phyloP scores from a whole-genome alignment of 2,329 filamentous ascomycete species.

The Hypoxylon sp. region DNA sequence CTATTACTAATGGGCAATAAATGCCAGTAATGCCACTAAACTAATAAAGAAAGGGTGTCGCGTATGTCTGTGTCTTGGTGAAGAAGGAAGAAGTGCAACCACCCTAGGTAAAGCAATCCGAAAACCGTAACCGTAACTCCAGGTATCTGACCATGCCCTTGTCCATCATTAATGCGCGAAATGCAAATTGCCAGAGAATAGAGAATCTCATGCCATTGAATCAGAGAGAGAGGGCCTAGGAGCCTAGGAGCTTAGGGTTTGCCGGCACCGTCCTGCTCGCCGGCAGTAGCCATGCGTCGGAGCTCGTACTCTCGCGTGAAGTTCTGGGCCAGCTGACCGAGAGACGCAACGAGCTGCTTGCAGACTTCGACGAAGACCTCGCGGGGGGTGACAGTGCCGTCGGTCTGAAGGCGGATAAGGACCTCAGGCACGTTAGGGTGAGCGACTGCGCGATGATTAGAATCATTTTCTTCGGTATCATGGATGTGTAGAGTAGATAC shows the following conservation, averaged over 20 bases:
- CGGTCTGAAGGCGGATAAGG: constrained; percentile 88
- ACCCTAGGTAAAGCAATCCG: constrained; percentile 9
- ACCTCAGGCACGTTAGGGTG: constrained; percentile 74
- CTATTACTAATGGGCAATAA: constrained; percentile 10
- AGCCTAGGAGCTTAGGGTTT: too few relatives aligned
- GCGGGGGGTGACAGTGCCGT: constrained; percentile 89
- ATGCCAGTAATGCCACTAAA: constrained; percentile 18
- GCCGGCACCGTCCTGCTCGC: constrained; percentile 65
- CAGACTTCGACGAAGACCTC: constrained; percentile 87
- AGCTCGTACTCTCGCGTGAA: constrained; percentile 95
- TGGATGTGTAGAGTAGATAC: constrained; percentile 55
- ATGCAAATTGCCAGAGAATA: constrained; percentile 24
- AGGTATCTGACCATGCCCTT: constrained; percentile 36
- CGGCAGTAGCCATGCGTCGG: constrained; percentile 83
- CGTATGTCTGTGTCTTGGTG: too few relatives aligned
- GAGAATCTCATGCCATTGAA: constrained; percentile 25
- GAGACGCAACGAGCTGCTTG: constrained; percentile 84
- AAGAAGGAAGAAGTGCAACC: neutral
- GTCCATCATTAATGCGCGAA: constrained; percentile 31
- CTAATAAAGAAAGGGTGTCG: neutral
- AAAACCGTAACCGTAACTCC: constrained; percentile 43
- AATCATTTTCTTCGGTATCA: constrained; percentile 55
- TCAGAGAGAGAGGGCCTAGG: neutral
- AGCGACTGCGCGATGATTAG: constrained; percentile 59
- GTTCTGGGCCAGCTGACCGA: constrained; percentile 84